Base-by-base conservation (phyloP, 2,329 filamentous ascomycete species). In the Rhexocercosporidium sp. region DNA sequence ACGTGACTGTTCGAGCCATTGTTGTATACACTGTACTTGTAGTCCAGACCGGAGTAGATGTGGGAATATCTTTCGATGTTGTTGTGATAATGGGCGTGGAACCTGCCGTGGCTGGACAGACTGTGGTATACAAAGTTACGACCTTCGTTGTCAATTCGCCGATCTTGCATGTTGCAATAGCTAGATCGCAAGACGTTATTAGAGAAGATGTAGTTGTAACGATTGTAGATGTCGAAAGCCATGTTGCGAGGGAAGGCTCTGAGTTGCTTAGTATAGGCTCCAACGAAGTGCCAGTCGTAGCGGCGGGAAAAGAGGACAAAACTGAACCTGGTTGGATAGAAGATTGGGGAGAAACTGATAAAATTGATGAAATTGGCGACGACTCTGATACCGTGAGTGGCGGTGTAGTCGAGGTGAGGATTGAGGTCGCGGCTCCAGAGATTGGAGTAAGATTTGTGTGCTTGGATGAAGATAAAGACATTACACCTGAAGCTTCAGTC, bases 1-100 rank as follows among this genome's bases (percentile, higher is more conserved):
- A 49, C 1, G 63, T 59, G n/a, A 65, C 34, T 16, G 56, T 65
- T 9, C 49, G 9, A 9, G 37, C 37, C 3, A 27, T 11, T 27
- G 53, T 64, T 8, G 53, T 64, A n/a, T 59, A 64, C 3, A 59
- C 44, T 4, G 62, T 64, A 25, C 18, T 31, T 25, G 62, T 64
- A 22, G 62, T 64, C 53, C 37, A 64, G 20, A 5, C 12, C 11
- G 14, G 14, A 22, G 25, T 18, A 56, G 49, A 25, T 27, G 20
- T 27, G 37, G 59, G 14, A 46, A 29, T 25, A 47, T 22, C 27
- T 5, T 25, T 25, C 9, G 34, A 22, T 2, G 20, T 44, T 22
- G 37, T 59, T 8, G 31, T 18, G n/a, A 18, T 1, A 3, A 20
- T 14, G 9, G 56, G 34, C 20, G 16, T 16, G 18, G 34, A 44